phyloP scores from a whole-genome alignment of 129 eudicot species.

The Arctium lappa region DNA sequence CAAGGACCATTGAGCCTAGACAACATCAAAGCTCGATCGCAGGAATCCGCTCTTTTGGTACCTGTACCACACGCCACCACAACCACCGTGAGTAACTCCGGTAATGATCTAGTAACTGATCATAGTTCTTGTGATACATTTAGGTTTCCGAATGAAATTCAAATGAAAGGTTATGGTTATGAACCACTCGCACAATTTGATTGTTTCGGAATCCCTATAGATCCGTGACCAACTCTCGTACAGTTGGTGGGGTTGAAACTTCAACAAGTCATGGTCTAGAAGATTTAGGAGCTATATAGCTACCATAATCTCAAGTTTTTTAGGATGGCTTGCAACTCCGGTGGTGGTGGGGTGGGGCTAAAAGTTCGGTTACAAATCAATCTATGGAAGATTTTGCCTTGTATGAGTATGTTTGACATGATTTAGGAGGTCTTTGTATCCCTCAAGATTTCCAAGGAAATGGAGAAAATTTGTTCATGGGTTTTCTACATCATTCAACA shows the following conservation, averaged over 20 bases:
- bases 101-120: neutral
- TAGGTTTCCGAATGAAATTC: neutral
- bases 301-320: no score
- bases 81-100: neutral
- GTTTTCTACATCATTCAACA: neutral
- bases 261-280: neutral
- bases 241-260: neutral
- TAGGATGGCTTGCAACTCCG: no score
- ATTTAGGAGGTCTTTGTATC: neutral
- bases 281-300: no score
- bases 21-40: conserved; percentile 4
- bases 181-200: neutral
- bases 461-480: neutral
- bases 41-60: neutral
- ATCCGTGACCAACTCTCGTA: neutral
- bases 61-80: neutral
- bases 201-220: neutral
- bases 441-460: neutral
- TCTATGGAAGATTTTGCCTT: neutral
- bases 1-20: neutral
- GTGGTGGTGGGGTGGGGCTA: no score
- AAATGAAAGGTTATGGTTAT: neutral
- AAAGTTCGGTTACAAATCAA: neutral
- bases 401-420: neutral
- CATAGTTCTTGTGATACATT: neutral